Evolutionary conservation across 345 rosid genomes (phyloP), one percentile per base, ranked within the genome.

Genomic region (Pseudoturritis turrita): DNA sequence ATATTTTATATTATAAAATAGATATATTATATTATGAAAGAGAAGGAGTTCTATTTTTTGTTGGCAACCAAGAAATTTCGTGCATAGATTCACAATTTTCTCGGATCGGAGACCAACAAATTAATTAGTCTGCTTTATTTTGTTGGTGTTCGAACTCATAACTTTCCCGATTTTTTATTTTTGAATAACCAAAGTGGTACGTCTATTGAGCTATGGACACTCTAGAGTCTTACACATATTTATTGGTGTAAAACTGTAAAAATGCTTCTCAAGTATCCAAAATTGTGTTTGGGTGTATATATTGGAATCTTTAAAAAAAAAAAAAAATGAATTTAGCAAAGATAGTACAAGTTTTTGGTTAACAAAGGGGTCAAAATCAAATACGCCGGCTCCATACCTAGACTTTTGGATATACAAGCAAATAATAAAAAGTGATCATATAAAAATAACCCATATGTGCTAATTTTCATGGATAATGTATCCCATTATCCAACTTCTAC

Each of bases 351-450:
- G 23, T n/a, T 72, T 43, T 72, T 52, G 46, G 22, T 33, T 62
- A n/a, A 43, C 10, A 31, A 33, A 60, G 12, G 60, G 31, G 21
- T 47, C 67, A 59, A 53, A 70, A 37, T 18, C 59, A 49, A 23
- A 51, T 28, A 71, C 62, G 51, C 18, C 25, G 26, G 23, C 51
- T 71, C 47, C 57, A 54, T 72, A 29, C 64, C 64, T 23, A 53
- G 39, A 72, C 6, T 53, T 63, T 31, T 43, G 70, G 77, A 72
- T 63, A 43, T 63, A 62, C 6, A 62, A 33, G 26, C 45, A 69
- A 33, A 14, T 29, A 17, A 13, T 18, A 15, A 49, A 49, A 10
- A 9, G 35, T 22, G 35, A 46, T 52, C 43, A 43, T 43, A 31
- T 29, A 14, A 5, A 18, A 29, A 18, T 5, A 56, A 15, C 37